Base-by-base conservation (phyloP, 2,329 filamentous ascomycete species). In the Ophiocordyceps sinensis region DNA sequence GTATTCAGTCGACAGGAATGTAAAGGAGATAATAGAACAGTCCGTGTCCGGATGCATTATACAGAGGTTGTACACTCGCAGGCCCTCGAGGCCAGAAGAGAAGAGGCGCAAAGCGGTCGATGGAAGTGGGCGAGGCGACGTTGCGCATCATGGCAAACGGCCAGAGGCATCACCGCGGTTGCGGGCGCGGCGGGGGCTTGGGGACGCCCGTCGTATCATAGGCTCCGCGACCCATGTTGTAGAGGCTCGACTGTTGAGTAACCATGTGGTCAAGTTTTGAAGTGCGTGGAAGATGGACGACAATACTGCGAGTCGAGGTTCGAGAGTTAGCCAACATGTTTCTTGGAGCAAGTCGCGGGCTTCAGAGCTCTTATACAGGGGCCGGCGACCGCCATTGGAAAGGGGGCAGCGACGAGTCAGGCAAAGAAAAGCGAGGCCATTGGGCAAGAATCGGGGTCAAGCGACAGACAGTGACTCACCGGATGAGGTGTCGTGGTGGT, bases 171-270 rank as follows among this genome's bases (percentile, higher is more conserved):
- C 58, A 65, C 51, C 50, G 57, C 42, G 60, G 61, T 53, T 62
- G 60, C 40, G 63, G 63, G 39, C 58, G 60, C 41, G 62, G 63
- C 26, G 62, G 61, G 42, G 67, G 68, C 57, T 71, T 70, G 43
- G 61, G 58, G 21, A 70, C 58, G 37, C 66, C 66, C 21, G 67
- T 71, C 47, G 66, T 69, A 49, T 72, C 68, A 51, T 72, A 72
- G 47, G 66, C 68, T 44, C 68, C 68, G 43, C 68, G 62, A 45
- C 65, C 68, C 65, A 70, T 69, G 54, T 70, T 67, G 57, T 49
- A 54, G 39, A 54, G 52, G 45, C 49, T 54, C 44, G 56, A 54
- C 40, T 52, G 53, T 43, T 51, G 47, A 46, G 57, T 51, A 46
- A 61, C 47, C 64, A 67, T 67, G 47, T 62, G 53, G 19, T 19